Base-by-base conservation (phyloP, 1,284 basidiomycete genomes). In the Tilletia walkeri region DNA sequence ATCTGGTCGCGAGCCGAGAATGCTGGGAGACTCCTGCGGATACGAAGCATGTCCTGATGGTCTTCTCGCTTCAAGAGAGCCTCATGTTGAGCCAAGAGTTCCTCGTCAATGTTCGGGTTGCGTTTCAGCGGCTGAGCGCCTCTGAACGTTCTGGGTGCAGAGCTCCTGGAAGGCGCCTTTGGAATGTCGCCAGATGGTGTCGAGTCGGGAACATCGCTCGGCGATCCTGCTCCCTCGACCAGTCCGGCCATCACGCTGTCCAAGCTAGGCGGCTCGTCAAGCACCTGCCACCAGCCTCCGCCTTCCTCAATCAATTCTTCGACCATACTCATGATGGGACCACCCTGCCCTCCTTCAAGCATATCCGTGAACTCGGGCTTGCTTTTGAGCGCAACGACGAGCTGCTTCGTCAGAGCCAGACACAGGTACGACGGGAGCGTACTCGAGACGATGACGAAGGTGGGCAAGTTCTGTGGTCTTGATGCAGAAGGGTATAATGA, bases 351-450 rank as follows among this genome's bases (percentile, higher is more conserved):
- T 0, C 86, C 83, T 73, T 90, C 88, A 20, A 90, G 80, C 36
- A 92, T 87, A 5, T 86, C 86, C 30, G 78, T 79, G 73, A 87
- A 85, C 67, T 88, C 87, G 2, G 86, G 86, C 16, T 84, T 75
- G 66, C 84, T 82, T 67, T 75, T 66, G 61, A 72, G 20, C 45
- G 73, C 74, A 70, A 59, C 73, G 63, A 63, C 68, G 59, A 84
- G 85, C 50, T 86, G 86, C 2, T 89, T 88, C n/a, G 93, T 87
- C 18, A 96, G 87, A 77, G 95, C 89, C 0, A 97, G 88, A 45
- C 92, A 89, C 73, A 96, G 86, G 83, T 96, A 97, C 0, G 93
- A 88, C 0, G 94, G 89, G 5, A 92, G 86, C 0, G 88, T 88
- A 0, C 85, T 81, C 1, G 93, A 94, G 0, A 90, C 88, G 70